Evolutionary conservation across 306 rosid species (phyloP).

Genomic region (Argentina anserina): DNA sequence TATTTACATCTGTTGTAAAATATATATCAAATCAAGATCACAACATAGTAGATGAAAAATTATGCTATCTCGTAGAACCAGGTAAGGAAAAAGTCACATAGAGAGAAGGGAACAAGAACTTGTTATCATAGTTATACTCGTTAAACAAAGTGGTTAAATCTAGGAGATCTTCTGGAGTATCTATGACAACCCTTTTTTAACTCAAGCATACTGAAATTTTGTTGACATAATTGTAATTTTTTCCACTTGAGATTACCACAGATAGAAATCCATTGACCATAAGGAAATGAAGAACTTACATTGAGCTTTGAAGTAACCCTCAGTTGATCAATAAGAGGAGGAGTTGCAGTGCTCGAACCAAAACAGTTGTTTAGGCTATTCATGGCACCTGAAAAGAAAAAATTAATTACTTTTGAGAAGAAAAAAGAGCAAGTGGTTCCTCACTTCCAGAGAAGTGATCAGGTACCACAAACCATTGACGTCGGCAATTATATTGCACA

Average conservation of each 20-base stretch:
- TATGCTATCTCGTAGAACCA: background rate
- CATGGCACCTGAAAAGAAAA: constrained; percentile 71
- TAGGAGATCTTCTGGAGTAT: too few relatives aligned
- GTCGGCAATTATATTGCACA: background rate
- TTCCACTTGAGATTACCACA: background rate
- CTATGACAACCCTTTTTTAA: too few relatives aligned
- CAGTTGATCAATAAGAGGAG: constrained; percentile 70
- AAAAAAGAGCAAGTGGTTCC: background rate
- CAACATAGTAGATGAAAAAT: background rate
- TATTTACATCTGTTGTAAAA: background rate
- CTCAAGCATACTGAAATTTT: too few relatives aligned
- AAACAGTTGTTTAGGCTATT: constrained; percentile 64
- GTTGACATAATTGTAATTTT: background rate
- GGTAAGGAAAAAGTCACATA: background rate
- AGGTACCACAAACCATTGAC: constrained; percentile 5
- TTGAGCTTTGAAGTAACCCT: constrained; percentile 76
- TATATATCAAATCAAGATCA: background rate
- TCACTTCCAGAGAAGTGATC: background rate
- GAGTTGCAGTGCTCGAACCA: constrained; percentile 70
- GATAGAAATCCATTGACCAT: background rate
- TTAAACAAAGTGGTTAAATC: too few relatives aligned
- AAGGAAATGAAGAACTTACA: constrained; percentile 42
- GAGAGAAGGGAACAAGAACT: too few relatives aligned
- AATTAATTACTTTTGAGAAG: constrained; percentile 8
- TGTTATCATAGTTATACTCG: too few relatives aligned